Evolutionary conservation across 495 filamentous ascomycete species (phyloP), one percentile per base, ranked within the genome.

Genomic region (Cenococcum geophilum): DNA sequence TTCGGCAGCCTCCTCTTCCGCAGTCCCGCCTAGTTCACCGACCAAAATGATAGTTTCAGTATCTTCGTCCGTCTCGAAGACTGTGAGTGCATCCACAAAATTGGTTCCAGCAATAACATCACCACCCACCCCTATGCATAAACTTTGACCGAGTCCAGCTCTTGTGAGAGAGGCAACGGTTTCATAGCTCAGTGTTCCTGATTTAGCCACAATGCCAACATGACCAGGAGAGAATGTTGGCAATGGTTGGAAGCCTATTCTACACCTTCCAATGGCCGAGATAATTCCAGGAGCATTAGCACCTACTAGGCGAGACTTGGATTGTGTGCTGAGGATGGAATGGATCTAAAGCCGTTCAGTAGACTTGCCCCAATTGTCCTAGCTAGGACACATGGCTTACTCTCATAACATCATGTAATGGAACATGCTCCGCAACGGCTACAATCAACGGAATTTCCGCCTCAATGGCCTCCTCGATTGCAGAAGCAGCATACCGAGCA

Each of bases 261-360:
- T 83, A 67, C 91, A 95, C 67, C 80, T 85, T 0, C 87, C 89
- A 50, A 86, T 80, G 0, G 89, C 83, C 18, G 91, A 91, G 45
- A 96, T 92, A 56, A 96, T 93, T 0, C 92, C 91, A 0, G 92
- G 89, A 18, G 86, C 88, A 67, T 96, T 96, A 4, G 91, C 85
- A 10, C 91, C 91, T 2, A 96, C 86, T 0, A 96, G 79, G 36
- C 90, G 80, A 3, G 85, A 92, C 62, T 81, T 88, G 1, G 86
- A 89, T 69, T 97, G 92, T 0, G 87, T 88, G 60, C 84, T 80
- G 0, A 96, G 78, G 34, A 95, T 89, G 1, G 83, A 86, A 58
- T 89, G 83, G 51, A 95, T 84, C 83, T 86, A 52, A n/a, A 48
- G 18, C 2, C 20, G 9, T 58, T 54, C 52, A 66, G 48, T 0